Evolutionary conservation across 208 protist species (phyloP).

Genomic region (Leptomonas seymouri): DNA sequence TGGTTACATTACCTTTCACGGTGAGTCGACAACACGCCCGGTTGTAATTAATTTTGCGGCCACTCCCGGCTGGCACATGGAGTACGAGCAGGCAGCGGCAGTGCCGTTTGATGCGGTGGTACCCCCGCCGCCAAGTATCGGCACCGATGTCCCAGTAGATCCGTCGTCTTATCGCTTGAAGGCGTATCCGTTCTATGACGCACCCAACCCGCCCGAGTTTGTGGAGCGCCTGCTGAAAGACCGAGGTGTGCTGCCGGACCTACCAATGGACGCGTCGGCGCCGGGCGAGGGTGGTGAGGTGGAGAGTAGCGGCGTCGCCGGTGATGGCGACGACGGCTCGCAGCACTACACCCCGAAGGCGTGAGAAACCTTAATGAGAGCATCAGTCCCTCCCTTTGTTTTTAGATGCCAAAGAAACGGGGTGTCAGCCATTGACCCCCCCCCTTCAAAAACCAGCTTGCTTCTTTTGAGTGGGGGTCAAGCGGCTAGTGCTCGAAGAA

Average conservation of each 20-base stretch:
- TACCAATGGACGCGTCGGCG: constrained; percentile 54
- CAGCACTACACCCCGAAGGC: constrained; percentile 38
- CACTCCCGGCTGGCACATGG: constrained; percentile 80
- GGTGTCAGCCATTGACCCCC: no score
- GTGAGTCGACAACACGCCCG: constrained; percentile 77
- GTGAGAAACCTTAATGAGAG: no score
- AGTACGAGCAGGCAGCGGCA: constrained; percentile 51
- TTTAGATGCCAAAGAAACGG: neutral
- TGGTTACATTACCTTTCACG: constrained; percentile 91
- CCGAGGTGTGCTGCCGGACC: constrained; percentile 82
- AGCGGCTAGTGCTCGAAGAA: no score
- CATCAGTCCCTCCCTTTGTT: no score
- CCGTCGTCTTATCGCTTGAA: constrained; percentile 66
- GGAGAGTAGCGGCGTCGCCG: constrained; percentile 3
- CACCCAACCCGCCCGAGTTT: constrained; percentile 87
- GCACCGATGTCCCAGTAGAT: constrained; percentile 86
- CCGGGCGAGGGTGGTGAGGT: constrained; percentile 18
- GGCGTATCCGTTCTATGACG: constrained; percentile 90
- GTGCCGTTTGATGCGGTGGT: constrained; percentile 74
- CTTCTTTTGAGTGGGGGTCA: no score
- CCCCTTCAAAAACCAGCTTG: no score
- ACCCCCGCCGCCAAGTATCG: constrained; percentile 80
- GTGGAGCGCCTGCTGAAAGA: constrained; percentile 88
- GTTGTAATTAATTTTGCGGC: constrained; percentile 77
- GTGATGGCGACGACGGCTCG: constrained; percentile 37